Percentiles rank a stretch among this genome's conserved stretches.
Conservation (phyloP, 805 yeast species). For the Saccharomyces eubayanus region DNA sequence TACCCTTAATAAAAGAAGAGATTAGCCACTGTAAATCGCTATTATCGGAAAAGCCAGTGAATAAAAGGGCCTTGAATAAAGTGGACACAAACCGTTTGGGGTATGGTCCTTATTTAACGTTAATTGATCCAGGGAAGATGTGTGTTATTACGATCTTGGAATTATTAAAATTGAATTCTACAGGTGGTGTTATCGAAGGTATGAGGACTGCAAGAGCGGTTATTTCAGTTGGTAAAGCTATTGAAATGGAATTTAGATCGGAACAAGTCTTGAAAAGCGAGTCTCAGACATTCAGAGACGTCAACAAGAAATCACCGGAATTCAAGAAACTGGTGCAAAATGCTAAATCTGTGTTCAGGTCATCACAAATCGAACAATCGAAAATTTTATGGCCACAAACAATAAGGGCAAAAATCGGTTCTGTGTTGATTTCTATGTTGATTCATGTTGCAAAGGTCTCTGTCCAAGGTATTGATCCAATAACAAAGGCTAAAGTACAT, state of each 20-base stretch:
- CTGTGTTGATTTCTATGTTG: slow-evolving; percentile 63
- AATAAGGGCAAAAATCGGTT: slow-evolving; percentile 67
- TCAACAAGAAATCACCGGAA: slow-evolving; percentile 40
- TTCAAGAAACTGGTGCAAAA: slow-evolving; percentile 35
- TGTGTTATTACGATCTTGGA: slow-evolving; percentile 81
- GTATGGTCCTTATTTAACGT: slow-evolving; percentile 69
- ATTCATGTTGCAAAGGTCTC: slow-evolving; percentile 76
- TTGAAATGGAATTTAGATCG: slow-evolving; percentile 76
- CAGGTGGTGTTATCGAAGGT: slow-evolving; percentile 72
- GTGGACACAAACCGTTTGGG: slow-evolving; percentile 37
- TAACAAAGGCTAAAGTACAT: slow-evolving; percentile 53
- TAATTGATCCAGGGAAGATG: slow-evolving; percentile 73
- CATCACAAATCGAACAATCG: slow-evolving; percentile 31
- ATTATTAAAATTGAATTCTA: slow-evolving; percentile 60
- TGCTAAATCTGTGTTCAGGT: slow-evolving; percentile 32
- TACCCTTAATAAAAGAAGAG: slow-evolving; percentile 65
- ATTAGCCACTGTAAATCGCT: slow-evolving; percentile 45
- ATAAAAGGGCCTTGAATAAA: slow-evolving; percentile 12
- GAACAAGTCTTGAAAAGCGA: slow-evolving; percentile 55
- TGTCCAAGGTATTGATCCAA: slow-evolving; percentile 75
- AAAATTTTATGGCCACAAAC: slow-evolving; percentile 47
- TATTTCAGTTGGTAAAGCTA: slow-evolving; percentile 69
- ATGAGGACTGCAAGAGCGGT: slow-evolving; percentile 80
- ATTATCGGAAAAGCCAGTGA: slow-evolving; percentile 11
- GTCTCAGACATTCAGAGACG: slow-evolving; percentile 45